phyloP scores from a whole-genome alignment of 495 filamentous ascomycete genomes.

The Penicillium canescens region DNA sequence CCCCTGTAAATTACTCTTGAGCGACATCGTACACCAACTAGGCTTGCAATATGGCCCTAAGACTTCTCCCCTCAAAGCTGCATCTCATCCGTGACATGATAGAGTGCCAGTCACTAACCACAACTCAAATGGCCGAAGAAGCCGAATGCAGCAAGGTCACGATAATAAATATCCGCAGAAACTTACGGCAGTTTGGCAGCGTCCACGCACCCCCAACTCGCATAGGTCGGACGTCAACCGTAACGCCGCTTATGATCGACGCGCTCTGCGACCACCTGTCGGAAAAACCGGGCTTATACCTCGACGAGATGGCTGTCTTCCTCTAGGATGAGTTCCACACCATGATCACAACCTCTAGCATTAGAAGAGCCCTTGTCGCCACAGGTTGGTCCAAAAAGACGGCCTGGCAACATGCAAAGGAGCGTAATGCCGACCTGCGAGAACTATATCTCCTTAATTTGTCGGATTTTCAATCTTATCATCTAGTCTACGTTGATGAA shows the following conservation, averaged over 20 bases:
- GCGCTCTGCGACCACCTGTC: conserved; percentile 30
- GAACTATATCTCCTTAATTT: neutral
- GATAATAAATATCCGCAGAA: conserved; percentile 23
- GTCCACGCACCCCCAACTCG: too few relatives aligned
- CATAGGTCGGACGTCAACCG: conserved; percentile 15
- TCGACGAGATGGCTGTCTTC: conserved; percentile 34
- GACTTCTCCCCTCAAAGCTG: too few relatives aligned
- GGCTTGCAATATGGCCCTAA: too few relatives aligned
- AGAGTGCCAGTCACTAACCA: neutral
- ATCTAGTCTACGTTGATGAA: too few relatives aligned
- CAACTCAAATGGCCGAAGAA: conserved; percentile 9
- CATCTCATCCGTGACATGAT: neutral
- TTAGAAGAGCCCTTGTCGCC: conserved; percentile 9
- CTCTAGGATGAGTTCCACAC: conserved; percentile 32
- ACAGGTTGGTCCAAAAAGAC: conserved; percentile 31
- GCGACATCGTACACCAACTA: too few relatives aligned
- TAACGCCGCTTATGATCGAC: conserved; percentile 28
- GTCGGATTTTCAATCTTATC: too few relatives aligned
- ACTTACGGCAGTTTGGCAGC: conserved; percentile 27
- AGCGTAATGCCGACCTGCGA: conserved; percentile 26
- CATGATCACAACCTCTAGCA: conserved; percentile 8
- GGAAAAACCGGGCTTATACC: conserved; percentile 32
- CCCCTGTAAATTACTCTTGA: too few relatives aligned
- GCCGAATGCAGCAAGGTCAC: neutral
- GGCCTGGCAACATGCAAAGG: conserved; percentile 29